Conservation (phyloP, 257 asterid genomes). For the Scutellaria baicalensis region DNA sequence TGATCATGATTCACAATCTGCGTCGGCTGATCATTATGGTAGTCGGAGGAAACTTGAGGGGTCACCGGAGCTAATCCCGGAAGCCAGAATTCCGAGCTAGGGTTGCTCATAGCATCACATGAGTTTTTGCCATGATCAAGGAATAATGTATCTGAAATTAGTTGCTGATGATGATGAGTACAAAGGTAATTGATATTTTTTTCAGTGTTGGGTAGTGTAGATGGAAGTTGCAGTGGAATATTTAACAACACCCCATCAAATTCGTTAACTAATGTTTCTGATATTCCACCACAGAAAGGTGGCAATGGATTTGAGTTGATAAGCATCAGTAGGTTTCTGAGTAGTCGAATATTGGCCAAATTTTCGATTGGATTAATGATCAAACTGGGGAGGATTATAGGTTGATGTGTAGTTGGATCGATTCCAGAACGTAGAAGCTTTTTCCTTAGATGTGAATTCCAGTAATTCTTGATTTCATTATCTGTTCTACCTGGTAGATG, state of each 20-base stretch:
- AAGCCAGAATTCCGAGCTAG: constrained; percentile 22
- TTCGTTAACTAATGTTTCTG: neutral
- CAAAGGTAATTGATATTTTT: neutral
- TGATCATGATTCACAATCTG: neutral
- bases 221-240: no score
- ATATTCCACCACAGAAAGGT: constrained; percentile 4
- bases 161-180: neutral
- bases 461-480: constrained; percentile 16
- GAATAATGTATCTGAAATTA: neutral
- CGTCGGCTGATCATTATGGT: neutral
- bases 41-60: constrained; percentile 14
- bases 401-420: constrained; percentile 50
- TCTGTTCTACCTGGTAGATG: constrained; percentile 63
- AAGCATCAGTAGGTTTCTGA: constrained; percentile 26
- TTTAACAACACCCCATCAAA: no score
- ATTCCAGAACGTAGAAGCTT: constrained; percentile 45
- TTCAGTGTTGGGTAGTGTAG: neutral
- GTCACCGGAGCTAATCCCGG: constrained; percentile 31
- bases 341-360: constrained; percentile 28
- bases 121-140: neutral
- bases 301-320: constrained; percentile 28
- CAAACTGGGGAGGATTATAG: constrained; percentile 10
- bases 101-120: neutral
- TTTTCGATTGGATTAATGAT: constrained; percentile 13
- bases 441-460: constrained; percentile 47